Conservation (phyloP, 2,329 filamentous ascomycete species). For the Blastomyces emzantsi region DNA sequence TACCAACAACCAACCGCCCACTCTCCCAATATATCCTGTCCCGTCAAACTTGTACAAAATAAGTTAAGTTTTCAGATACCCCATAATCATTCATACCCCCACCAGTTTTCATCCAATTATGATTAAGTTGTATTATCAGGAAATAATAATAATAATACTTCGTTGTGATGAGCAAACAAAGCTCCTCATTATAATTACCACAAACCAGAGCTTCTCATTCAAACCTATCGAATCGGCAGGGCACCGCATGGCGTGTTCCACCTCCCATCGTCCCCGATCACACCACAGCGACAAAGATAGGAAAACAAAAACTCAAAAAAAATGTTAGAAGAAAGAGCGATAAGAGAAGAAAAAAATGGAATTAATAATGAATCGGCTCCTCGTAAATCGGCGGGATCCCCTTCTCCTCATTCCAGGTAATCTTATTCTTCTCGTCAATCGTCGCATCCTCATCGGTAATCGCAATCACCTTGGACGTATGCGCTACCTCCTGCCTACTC, state of each 20-base stretch:
- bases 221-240: background rate
- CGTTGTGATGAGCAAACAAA: background rate
- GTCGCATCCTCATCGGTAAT: slow-evolving; percentile 72
- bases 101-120: background rate
- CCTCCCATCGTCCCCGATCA: background rate
- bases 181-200: background rate
- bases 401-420: slow-evolving; percentile 49
- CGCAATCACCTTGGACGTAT: slow-evolving; percentile 61
- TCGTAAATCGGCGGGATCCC: slow-evolving; percentile 52
- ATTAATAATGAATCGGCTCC: slow-evolving; percentile 47
- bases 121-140: background rate
- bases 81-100: background rate
- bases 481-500: slow-evolving; percentile 64
- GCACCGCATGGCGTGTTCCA: background rate
- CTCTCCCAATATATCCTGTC: background rate
- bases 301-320: background rate
- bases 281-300: background rate
- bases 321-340: background rate
- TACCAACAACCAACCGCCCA: background rate
- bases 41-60: background rate
- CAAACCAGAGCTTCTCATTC: background rate
- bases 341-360: too few relatives aligned
- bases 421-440: slow-evolving; percentile 60
- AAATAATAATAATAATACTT: background rate
- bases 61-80: background rate